phyloP scores from a whole-genome alignment of 495 filamentous ascomycete species.

The Aspergillus kassunensis region DNA sequence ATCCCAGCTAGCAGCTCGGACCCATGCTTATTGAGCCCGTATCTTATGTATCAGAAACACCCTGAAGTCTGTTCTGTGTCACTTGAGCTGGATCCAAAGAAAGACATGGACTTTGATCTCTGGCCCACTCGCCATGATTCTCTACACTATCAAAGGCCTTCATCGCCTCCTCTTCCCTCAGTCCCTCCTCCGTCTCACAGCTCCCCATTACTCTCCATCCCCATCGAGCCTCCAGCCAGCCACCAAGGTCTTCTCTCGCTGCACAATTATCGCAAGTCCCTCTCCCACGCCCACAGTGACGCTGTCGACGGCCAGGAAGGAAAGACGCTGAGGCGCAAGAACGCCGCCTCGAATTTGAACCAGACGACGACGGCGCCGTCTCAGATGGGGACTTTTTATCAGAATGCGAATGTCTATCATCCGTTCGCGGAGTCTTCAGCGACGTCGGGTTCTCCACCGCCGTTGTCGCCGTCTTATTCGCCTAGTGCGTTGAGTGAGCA shows the following conservation, averaged over 20 bases:
- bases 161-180: conserved; percentile 2
- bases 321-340: conserved; percentile 36
- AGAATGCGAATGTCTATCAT: conserved; percentile 15
- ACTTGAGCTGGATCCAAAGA: no score
- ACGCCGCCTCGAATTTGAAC: conserved; percentile 33
- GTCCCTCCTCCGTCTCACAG: conserved; percentile 3
- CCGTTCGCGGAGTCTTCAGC: conserved; percentile 30
- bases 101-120: conserved; percentile 8
- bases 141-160: neutral
- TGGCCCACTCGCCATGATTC: neutral
- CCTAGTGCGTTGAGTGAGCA: conserved; percentile 36
- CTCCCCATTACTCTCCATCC: conserved; percentile 3
- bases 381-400: conserved; percentile 10
- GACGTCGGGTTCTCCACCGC: conserved; percentile 41
- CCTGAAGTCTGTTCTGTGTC: conserved; percentile 9
- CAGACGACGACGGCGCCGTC: conserved; percentile 10
- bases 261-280: conserved; percentile 26
- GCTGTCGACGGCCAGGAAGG: conserved; percentile 15
- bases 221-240: conserved; percentile 7
- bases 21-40: neutral
- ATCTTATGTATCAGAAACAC: conserved; percentile 6
- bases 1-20: neutral
- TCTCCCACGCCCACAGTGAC: conserved; percentile 11
- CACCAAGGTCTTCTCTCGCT: conserved; percentile 19
- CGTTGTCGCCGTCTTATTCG: conserved; percentile 42